Evolutionary conservation across 2,329 filamentous ascomycete species (phyloP).

Genomic region (Fusarium sp.): DNA sequence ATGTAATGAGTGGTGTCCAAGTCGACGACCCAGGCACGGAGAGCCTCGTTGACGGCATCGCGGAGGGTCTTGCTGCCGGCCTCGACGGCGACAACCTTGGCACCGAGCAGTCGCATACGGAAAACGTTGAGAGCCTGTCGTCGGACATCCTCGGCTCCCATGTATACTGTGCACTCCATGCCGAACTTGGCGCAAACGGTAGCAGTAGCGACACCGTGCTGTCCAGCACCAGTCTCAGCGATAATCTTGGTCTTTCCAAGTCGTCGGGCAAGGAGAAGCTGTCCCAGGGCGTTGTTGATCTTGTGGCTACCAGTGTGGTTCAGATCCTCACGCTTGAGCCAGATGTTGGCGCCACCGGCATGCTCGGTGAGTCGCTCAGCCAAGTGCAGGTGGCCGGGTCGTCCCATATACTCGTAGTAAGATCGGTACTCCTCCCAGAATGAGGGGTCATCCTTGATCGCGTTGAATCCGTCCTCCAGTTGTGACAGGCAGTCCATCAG

Average conservation of each 20-base stretch:
- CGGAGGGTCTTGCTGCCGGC: conserved; percentile 87
- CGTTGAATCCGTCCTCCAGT: conserved; percentile 91
- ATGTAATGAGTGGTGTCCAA: conserved; percentile 98
- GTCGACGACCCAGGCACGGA: conserved; percentile 93
- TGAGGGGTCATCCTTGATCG: conserved; percentile 85
- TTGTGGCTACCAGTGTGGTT: conserved; percentile 99
- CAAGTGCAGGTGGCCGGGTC: conserved; percentile 91
- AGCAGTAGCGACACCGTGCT: conserved; percentile 97
- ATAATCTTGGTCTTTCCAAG: conserved; percentile 98
- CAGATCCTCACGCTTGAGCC: conserved; percentile 96
- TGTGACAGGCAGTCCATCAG: conserved; percentile 97
- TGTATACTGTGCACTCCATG: conserved; percentile 98
- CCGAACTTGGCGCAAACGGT: conserved; percentile 98
- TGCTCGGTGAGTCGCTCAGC: conserved; percentile 90
- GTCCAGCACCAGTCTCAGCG: conserved; percentile 95
- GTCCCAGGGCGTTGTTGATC: conserved; percentile 98
- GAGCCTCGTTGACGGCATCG: conserved; percentile 94
- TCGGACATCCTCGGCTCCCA: conserved; percentile 97
- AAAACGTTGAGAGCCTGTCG: conserved; percentile 98
- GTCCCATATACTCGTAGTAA: conserved; percentile 97
- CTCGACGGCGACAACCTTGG: conserved; percentile 92
- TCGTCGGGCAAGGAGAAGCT: conserved; percentile 87
- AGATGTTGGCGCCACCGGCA: conserved; percentile 94
- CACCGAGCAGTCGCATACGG: conserved; percentile 96
- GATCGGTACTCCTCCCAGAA: conserved; percentile 99